These are phyloP conservation scores for Coemansia biformis DNA, from an alignment of 192 early-diverging fungal species.

Conservation along the genomic window DNA sequence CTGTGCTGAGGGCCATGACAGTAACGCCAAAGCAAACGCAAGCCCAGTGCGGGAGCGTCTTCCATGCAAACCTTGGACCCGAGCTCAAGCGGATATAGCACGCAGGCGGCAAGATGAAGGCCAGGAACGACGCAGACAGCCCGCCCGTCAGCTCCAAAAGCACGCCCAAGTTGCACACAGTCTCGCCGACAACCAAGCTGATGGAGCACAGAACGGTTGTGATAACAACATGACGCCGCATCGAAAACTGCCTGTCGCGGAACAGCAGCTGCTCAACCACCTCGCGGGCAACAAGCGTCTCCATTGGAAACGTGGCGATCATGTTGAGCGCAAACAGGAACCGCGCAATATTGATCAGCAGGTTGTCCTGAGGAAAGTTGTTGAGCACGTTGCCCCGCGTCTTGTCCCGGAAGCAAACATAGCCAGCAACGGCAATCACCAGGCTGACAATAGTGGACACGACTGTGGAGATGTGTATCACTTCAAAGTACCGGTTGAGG, in stretches of 20 bases:
- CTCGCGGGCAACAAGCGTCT: constrained; percentile 85
- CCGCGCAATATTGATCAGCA: constrained; percentile 80
- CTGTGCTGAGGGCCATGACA: constrained; percentile 37
- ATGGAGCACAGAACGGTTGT: constrained; percentile 62
- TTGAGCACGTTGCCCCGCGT: constrained; percentile 86
- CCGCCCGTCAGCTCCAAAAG: constrained; percentile 85
- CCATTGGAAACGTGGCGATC: constrained; percentile 90
- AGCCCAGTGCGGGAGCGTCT: constrained; percentile 61
- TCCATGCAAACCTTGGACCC: constrained; percentile 52
- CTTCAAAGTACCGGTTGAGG: constrained; percentile 75
- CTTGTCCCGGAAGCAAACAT: constrained; percentile 75
- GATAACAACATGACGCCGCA: constrained; percentile 59
- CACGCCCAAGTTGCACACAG: constrained; percentile 76
- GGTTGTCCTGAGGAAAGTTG: constrained; percentile 74
- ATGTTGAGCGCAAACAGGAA: constrained; percentile 88
- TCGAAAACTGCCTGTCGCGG: constrained; percentile 52
- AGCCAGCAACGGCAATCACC: constrained; percentile 68
- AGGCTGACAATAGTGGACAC: constrained; percentile 69
- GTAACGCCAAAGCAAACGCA: constrained; percentile 68
- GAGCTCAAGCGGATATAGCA: constrained; percentile 72
- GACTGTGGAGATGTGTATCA: constrained; percentile 73
- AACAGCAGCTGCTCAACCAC: constrained; percentile 57
- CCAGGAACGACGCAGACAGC: constrained; percentile 80
- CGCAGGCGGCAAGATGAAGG: constrained; percentile 80
- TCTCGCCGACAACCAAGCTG: constrained; percentile 65